Percentiles rank a stretch among this genome's conserved stretches.
Evolutionary conservation across 2,329 filamentous ascomycete genomes (phyloP).

Genomic region (Xylariaceae sp.): DNA sequence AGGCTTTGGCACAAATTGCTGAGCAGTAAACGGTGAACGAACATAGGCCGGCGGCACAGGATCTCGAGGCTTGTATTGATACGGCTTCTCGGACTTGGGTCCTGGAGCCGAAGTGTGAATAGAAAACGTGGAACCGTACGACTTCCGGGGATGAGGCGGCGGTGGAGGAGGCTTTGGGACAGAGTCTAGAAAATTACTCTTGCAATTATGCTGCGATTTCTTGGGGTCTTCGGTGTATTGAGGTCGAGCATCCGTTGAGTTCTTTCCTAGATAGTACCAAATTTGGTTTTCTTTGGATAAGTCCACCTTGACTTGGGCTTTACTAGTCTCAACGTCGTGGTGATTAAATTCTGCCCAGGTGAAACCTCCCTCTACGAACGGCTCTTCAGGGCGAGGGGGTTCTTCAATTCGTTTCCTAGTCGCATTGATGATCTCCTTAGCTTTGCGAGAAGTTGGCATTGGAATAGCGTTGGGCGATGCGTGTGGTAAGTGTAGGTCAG

Average conservation of each 20-base stretch:
- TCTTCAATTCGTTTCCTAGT: constrained; percentile 65
- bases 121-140: constrained; percentile 38
- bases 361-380: constrained; percentile 70
- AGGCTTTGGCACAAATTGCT: constrained; percentile 44
- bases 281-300: constrained; percentile 74
- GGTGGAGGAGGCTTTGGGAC: constrained; percentile 55
- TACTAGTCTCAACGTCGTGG: constrained; percentile 61
- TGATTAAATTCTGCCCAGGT: constrained; percentile 82
- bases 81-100: constrained; percentile 41
- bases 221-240: constrained; percentile 84
- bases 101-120: constrained; percentile 27
- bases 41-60: constrained; percentile 34
- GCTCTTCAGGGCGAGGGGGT: constrained; percentile 67
- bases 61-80: constrained; percentile 43
- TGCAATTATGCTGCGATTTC: constrained; percentile 66
- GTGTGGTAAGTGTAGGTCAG: constrained; percentile 74
- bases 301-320: constrained; percentile 71
- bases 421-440: constrained; percentile 71
- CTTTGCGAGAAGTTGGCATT: constrained; percentile 68
- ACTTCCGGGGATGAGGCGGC: constrained; percentile 34
- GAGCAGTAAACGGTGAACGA: constrained; percentile 41
- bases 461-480: constrained; percentile 75
- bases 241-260: constrained; percentile 86
- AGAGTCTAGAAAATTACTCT: constrained; percentile 75
- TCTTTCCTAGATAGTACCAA: constrained; percentile 87